Evolutionary conservation across 345 rosid species (phyloP).

Genomic region (Eucalyptus regnans): DNA sequence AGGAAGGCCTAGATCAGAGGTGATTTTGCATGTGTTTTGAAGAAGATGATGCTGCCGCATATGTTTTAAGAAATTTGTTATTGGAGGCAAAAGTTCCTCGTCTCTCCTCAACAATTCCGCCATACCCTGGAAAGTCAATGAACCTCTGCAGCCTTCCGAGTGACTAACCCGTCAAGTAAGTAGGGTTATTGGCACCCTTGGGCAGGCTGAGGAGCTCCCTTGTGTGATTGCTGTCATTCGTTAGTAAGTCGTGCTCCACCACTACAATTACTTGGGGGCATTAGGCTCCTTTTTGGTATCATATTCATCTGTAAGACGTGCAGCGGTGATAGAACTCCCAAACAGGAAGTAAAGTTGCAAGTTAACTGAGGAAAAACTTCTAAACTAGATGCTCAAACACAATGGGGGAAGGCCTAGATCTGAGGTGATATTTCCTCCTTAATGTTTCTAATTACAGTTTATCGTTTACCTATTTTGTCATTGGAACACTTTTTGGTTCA

Average conservation of each 20-base stretch:
- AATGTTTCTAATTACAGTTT: not conserved
- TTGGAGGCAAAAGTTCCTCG: conserved; percentile 98
- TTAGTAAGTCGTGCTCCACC: conserved; percentile 8
- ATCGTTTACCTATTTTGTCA: not conserved
- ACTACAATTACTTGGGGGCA: not conserved
- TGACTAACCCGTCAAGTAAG: conserved; percentile 93
- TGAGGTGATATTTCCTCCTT: conserved; percentile 40
- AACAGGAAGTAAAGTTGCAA: conserved; percentile 93
- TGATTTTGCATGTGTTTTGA: not conserved
- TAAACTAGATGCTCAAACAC: conserved; percentile 90
- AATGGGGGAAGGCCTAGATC: conserved; percentile 88
- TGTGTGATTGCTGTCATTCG: conserved; percentile 91
- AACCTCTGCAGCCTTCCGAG: conserved; percentile 58
- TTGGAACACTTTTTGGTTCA: not conserved
- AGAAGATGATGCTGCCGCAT: conserved; percentile 83
- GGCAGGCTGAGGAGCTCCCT: conserved; percentile 54
- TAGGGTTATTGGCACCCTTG: conserved; percentile 80
- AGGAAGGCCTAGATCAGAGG: conserved; percentile 86
- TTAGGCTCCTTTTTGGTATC: not conserved
- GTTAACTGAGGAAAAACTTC: conserved; percentile 92
- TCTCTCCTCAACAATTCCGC: conserved; percentile 78
- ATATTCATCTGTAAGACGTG: not conserved
- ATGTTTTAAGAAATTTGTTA: conserved; percentile 88
- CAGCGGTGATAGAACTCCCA: conserved; percentile 98
- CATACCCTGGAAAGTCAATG: conserved; percentile 91